Conservation (phyloP, 108 stramenopile species). For the Skeletonema tropicum region DNA sequence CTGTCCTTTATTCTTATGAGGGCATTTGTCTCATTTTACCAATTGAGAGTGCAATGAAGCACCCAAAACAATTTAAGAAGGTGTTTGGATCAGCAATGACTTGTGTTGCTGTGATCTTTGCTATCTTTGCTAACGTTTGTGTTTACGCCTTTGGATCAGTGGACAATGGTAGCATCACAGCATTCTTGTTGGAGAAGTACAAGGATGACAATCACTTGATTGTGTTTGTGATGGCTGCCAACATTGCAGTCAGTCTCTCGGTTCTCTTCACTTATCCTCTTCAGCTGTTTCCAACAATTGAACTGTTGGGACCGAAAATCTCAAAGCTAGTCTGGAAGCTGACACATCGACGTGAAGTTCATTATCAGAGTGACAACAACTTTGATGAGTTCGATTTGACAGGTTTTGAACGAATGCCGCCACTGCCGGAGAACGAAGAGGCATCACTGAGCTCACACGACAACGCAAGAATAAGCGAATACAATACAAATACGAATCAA, state of each 20-base stretch:
- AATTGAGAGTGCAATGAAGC: conserved; percentile 64
- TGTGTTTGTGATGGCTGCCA: conserved; percentile 55
- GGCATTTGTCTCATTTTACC: conserved; percentile 77
- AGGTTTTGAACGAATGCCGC: conserved; percentile 58
- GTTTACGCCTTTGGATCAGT: conserved; percentile 71
- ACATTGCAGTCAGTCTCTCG: conserved; percentile 55
- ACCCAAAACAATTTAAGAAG: conserved; percentile 41
- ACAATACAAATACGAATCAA: conserved; percentile 1
- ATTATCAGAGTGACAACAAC: conserved; percentile 1
- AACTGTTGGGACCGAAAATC: conserved; percentile 52
- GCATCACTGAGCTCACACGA: conserved; percentile 23
- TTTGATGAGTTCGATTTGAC: conserved; percentile 47
- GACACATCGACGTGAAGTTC: background rate
- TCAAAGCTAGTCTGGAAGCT: conserved; percentile 4
- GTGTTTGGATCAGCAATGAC: conserved; percentile 60
- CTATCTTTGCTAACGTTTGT: conserved; percentile 51
- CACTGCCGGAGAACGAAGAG: conserved; percentile 56
- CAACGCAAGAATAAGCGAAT: conserved; percentile 6
- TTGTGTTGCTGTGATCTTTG: conserved; percentile 52
- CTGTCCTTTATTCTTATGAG: conserved; percentile 74
- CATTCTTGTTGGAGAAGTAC: conserved; percentile 61
- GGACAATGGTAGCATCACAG: conserved; percentile 69
- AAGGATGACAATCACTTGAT: conserved; percentile 11
- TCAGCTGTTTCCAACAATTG: conserved; percentile 67
- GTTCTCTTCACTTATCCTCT: conserved; percentile 74